A percentile compares a stretch with the other conserved stretches of the same genome.
These are phyloP conservation scores for Nowakowskiella sp. DNA, from an alignment of 192 early-diverging fungal species.

Conservation along the genomic window DNA sequence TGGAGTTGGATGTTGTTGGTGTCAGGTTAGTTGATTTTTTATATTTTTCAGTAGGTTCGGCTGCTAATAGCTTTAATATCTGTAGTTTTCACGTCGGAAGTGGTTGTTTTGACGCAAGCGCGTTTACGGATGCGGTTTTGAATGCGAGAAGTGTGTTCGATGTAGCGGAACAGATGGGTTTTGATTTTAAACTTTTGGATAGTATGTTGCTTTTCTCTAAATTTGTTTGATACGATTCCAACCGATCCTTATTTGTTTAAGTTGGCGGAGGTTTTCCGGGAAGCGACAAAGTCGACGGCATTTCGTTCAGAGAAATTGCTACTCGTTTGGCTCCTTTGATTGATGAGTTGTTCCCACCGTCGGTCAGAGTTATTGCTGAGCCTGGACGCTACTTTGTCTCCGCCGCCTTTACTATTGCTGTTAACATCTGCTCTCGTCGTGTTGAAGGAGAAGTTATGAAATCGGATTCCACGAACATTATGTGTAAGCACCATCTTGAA, in stretches of 20 bases:
- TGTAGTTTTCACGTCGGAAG: slow-evolving; percentile 92
- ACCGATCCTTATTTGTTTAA: slow-evolving; percentile 7
- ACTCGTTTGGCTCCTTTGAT: slow-evolving; percentile 68
- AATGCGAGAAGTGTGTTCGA: slow-evolving; percentile 86
- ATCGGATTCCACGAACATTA: slow-evolving; percentile 13
- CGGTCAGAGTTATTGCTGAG: slow-evolving; percentile 91
- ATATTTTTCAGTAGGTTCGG: no score
- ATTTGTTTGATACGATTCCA: slow-evolving; percentile 1
- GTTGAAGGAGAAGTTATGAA: slow-evolving; percentile 23
- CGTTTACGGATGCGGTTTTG: slow-evolving; percentile 83
- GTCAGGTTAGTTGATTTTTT: no score
- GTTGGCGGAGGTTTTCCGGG: slow-evolving; percentile 97
- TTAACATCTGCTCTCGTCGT: slow-evolving; percentile 87
- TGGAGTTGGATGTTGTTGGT: slow-evolving; percentile 85
- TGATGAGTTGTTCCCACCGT: slow-evolving; percentile 67
- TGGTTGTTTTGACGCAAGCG: slow-evolving; percentile 81
- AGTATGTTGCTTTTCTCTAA: slow-evolving; percentile 38
- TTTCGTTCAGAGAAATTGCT: slow-evolving; percentile 81
- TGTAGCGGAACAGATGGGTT: slow-evolving; percentile 67
- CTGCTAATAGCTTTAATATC: slow-evolving; percentile 11
- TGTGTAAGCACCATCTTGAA: slow-evolving; percentile 43
- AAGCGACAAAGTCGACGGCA: slow-evolving; percentile 57
- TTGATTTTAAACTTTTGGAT: slow-evolving; percentile 59
- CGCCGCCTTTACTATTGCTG: slow-evolving; percentile 87
- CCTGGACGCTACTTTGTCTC: slow-evolving; percentile 95